These are phyloP conservation scores for Macrolepiota albuminosa DNA, from an alignment of 768 basidiomycete genomes.

Conservation along the genomic window DNA sequence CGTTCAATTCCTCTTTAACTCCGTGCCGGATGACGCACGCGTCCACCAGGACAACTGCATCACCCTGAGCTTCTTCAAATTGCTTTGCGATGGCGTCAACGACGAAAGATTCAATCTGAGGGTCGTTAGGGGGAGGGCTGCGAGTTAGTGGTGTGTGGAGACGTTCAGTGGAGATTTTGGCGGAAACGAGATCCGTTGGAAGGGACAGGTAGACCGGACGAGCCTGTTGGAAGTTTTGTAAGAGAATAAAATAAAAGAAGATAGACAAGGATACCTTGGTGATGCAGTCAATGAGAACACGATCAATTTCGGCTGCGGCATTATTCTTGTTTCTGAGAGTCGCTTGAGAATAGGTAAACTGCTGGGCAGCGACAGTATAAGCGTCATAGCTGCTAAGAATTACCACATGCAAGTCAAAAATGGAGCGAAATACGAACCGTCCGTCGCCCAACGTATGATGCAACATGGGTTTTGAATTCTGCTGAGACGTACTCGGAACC, in stretches of 20 bases:
- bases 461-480: slow-evolving; percentile 12
- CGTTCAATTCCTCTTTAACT: slow-evolving; percentile 54
- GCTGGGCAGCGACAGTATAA: slow-evolving; percentile 69
- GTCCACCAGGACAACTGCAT: slow-evolving; percentile 75
- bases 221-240: slow-evolving; percentile 35
- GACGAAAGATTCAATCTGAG: slow-evolving; percentile 60
- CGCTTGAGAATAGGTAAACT: slow-evolving; percentile 70
- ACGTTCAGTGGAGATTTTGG: slow-evolving; percentile 59
- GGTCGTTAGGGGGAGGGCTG: slow-evolving; percentile 46
- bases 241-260: not conserved
- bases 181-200: slow-evolving; percentile 76
- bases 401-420: too few relatives aligned
- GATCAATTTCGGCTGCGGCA: slow-evolving; percentile 73
- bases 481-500: slow-evolving; percentile 13
- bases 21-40: slow-evolving; percentile 77
- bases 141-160: slow-evolving; percentile 56
- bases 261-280: slow-evolving; percentile 32
- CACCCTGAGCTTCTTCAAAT: slow-evolving; percentile 58
- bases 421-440: not conserved
- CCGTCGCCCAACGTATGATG: slow-evolving; percentile 16
- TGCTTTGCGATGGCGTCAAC: slow-evolving; percentile 66
- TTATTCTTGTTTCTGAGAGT: slow-evolving; percentile 44
- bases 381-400: slow-evolving; percentile 58
- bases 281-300: slow-evolving; percentile 67
- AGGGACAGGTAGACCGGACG: slow-evolving; percentile 86